Base-by-base conservation (phyloP, 345 rosid genomes). In the Gossypium rotundifolium region DNA sequence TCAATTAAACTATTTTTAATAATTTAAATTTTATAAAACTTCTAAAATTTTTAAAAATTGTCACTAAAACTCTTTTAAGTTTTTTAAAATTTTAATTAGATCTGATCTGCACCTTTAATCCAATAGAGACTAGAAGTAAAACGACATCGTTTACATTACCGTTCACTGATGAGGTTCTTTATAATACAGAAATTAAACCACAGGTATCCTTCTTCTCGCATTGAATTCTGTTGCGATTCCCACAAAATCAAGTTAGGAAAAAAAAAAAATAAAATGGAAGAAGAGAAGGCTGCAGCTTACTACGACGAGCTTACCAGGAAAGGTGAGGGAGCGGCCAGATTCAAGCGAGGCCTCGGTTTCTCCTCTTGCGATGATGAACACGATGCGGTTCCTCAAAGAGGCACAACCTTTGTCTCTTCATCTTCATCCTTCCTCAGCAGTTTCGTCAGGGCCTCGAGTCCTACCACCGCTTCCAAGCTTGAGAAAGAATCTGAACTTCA, bases 321-420 rank as follows among this genome's bases (percentile, higher is more conserved):
- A 82, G 99, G 98, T 51, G 91, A 86, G 83, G 98, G 97, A 51
- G 98, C 99, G 55, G 99, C 99, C 38, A 84, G 96, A 11, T 94
- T 93, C 88, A 93, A 94, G 83, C 97, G 89, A 86, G 98, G 98
- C 44, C 93, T 94, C 14, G 98, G 98, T 6, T 92, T 92, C 80
- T 87, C 97, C 59, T 71, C 93, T 75, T 58, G 78, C 18, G 23
- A 78, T 71, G 42, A 71, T 14, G 65, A 18, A 33, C 54, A 57
- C 66, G 76, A 75, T 40, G 68, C 79, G 7, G 78, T 73, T 51
- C 91, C 93, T 7, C 69, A 77, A 14, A 84, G 86, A 72, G 90
- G 87, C 22, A 82, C 91, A n/a, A 81, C 90, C 67, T 70, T 80
- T 20, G 67, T 84, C 2, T 80, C 88, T 7, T 83, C 92, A 1